These are phyloP conservation scores for Fusarium sulawesiense DNA, from an alignment of 2,329 filamentous ascomycete species.

Conservation along the genomic window DNA sequence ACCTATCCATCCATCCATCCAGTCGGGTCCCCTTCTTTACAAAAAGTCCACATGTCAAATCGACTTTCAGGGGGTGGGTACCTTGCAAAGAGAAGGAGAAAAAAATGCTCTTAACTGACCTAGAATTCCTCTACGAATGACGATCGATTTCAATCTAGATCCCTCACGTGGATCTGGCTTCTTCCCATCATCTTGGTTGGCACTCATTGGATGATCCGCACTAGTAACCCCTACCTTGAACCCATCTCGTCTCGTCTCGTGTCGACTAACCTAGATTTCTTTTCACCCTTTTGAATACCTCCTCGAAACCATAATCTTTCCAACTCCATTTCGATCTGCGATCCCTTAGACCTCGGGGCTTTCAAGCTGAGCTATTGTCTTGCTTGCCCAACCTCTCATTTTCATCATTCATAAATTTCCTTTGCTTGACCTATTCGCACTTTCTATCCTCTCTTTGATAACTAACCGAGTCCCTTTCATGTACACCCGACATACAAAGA, in stretches of 20 bases:
- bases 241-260: constrained; percentile 1
- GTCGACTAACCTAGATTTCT: neutral
- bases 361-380: constrained; percentile 14
- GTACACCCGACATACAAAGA: neutral
- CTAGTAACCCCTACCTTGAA: constrained; percentile 18
- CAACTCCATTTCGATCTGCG: neutral
- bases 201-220: constrained; percentile 20
- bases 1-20: neutral
- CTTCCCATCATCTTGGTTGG: constrained; percentile 11
- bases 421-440: neutral
- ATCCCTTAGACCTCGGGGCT: constrained; percentile 4
- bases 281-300: constrained; percentile 18
- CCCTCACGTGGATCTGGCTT: constrained; percentile 28
- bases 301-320: constrained; percentile 25
- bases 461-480: neutral
- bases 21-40: neutral
- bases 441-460: neutral
- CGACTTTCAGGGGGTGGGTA: constrained; percentile 31
- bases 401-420: neutral
- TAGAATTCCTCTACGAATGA: constrained; percentile 20
- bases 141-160: constrained; percentile 25
- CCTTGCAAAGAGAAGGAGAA: neutral
- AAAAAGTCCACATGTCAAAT: constrained; percentile 22
- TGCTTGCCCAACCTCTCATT: constrained; percentile 1
- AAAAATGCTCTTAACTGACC: constrained; percentile 12